These are phyloP conservation scores for Pancytospora philotis DNA, from an alignment of 371 early-diverging fungal species.

Conservation along the genomic window DNA sequence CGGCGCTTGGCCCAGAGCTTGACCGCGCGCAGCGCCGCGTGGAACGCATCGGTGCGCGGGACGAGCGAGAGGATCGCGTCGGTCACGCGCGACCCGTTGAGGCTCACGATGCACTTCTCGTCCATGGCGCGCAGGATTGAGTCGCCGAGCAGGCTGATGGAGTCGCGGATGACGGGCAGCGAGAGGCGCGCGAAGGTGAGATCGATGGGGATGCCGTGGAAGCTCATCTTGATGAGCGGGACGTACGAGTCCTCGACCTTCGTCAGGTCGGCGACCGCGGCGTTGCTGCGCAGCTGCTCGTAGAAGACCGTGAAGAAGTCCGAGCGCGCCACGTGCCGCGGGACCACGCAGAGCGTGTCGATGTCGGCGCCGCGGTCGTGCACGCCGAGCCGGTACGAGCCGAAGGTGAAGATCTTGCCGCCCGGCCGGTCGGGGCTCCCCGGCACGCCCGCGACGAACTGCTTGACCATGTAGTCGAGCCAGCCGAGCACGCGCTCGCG, in stretches of 20 bases:
- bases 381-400: slow-evolving; percentile 92
- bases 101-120: slow-evolving; percentile 75
- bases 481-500: slow-evolving; percentile 61
- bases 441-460: slow-evolving; percentile 49
- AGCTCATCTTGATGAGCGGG: slow-evolving; percentile 83
- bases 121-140: slow-evolving; percentile 75
- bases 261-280: slow-evolving; percentile 76
- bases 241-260: slow-evolving; percentile 78
- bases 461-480: slow-evolving; percentile 52
- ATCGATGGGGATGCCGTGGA: slow-evolving; percentile 69
- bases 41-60: slow-evolving; percentile 75
- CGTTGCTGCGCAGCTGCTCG: slow-evolving; percentile 67
- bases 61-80: slow-evolving; percentile 89
- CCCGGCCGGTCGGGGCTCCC: slow-evolving; percentile 67
- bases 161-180: slow-evolving; percentile 68
- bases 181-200: slow-evolving; percentile 78
- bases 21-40: slow-evolving; percentile 78
- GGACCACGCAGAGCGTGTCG: slow-evolving; percentile 91
- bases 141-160: slow-evolving; percentile 74
- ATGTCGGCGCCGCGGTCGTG: slow-evolving; percentile 93
- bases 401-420: slow-evolving; percentile 95
- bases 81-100: slow-evolving; percentile 94
- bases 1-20: slow-evolving; percentile 95
- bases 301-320: slow-evolving; percentile 85
- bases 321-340: slow-evolving; percentile 76